A percentile compares a stretch with the other conserved stretches of the same genome.
phyloP scores from a whole-genome alignment of 1,284 basidiomycete species.

The Ustilago curta region DNA sequence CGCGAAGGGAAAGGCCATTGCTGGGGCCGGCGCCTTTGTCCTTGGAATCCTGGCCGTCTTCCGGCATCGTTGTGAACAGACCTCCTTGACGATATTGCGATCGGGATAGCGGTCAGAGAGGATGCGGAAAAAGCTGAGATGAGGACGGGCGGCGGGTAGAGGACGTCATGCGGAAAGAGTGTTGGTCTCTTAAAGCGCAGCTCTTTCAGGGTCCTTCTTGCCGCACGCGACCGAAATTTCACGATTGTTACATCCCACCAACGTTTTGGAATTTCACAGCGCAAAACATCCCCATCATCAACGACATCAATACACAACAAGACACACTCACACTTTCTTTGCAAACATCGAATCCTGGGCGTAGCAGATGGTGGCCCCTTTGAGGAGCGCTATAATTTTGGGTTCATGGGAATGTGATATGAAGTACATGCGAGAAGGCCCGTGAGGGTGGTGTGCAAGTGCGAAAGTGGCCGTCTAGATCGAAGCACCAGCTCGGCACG shows the following conservation, averaged over 20 bases:
- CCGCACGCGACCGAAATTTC: slow-evolving; percentile 3
- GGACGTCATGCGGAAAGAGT: background rate
- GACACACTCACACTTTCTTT: background rate
- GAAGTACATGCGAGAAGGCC: slow-evolving; percentile 27
- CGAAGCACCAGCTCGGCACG: background rate
- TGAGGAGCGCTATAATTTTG: slow-evolving; percentile 22
- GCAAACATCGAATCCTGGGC: slow-evolving; percentile 1
- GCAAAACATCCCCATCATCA: background rate
- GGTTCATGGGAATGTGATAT: slow-evolving; percentile 31
- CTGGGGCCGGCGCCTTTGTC: slow-evolving; percentile 9
- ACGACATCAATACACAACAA: background rate
- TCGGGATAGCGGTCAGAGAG: background rate
- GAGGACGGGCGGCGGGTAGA: background rate
- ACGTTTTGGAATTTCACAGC: background rate
- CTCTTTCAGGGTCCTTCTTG: slow-evolving; percentile 6
- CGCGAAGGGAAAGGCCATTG: slow-evolving; percentile 32
- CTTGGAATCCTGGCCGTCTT: background rate
- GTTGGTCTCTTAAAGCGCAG: slow-evolving; percentile 11
- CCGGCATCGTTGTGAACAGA: slow-evolving; percentile 3
- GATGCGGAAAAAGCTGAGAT: background rate
- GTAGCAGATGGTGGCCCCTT: slow-evolving; percentile 23
- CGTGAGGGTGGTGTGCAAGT: slow-evolving; percentile 6
- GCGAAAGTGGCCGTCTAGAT: background rate
- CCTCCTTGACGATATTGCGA: background rate
- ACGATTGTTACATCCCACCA: background rate